Evolutionary conservation across 2,329 filamentous ascomycete genomes (phyloP).

Genomic region (Fusarium acutatum): DNA sequence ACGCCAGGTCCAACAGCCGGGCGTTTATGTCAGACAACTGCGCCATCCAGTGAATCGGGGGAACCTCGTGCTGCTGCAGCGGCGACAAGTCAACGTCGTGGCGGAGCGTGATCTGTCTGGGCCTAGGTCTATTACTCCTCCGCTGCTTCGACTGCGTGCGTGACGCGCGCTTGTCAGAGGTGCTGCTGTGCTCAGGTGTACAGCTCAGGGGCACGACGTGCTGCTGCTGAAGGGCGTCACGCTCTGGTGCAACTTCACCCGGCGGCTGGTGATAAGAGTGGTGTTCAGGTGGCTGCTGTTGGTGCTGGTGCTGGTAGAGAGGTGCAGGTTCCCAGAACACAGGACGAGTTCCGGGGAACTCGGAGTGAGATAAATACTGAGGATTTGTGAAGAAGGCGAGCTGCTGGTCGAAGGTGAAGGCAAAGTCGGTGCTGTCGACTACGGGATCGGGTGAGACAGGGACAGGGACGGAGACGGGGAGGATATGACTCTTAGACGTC

Average conservation of each 20-base stretch:
- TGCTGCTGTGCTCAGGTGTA: conserved; percentile 38
- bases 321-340: conserved; percentile 37
- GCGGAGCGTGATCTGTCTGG: conserved; percentile 47
- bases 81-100: conserved; percentile 32
- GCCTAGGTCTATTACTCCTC: conserved; percentile 30
- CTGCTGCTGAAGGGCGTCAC: conserved; percentile 9
- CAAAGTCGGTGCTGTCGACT: conserved; percentile 46
- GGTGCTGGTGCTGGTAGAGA: conserved; percentile 3
- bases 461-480: conserved; percentile 35
- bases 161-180: conserved; percentile 36
- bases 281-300: not conserved
- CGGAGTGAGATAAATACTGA: conserved; percentile 44
- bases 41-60: conserved; percentile 49
- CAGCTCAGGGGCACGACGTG: conserved; percentile 32
- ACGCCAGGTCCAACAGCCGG: conserved; percentile 50
- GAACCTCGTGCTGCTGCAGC: conserved; percentile 30
- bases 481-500: conserved; percentile 38
- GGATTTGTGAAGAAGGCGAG: conserved; percentile 42
- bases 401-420: conserved; percentile 48
- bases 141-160: conserved; percentile 36
- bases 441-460: conserved; percentile 43
- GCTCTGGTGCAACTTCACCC: conserved; percentile 27
- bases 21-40: conserved; percentile 51
- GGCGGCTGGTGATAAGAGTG: conserved; percentile 12
- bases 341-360: conserved; percentile 21